These are phyloP conservation scores for Coniosporium apollinis DNA, from an alignment of 495 filamentous ascomycete genomes.

Conservation along the genomic window DNA sequence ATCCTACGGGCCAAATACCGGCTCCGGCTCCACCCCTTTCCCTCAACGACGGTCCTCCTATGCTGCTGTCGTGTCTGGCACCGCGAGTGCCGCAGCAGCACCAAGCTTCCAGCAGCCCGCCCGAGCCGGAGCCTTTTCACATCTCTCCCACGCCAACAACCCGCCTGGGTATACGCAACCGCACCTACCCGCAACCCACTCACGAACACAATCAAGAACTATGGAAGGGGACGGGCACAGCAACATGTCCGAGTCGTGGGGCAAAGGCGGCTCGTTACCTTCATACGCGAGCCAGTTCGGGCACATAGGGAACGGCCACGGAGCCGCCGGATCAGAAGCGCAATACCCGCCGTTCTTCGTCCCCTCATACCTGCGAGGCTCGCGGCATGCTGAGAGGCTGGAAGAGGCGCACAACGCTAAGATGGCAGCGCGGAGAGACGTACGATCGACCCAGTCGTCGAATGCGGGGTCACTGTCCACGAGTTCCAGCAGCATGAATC, in stretches of 20 bases:
- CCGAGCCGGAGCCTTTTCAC: slow-evolving; percentile 39
- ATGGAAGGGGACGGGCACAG: slow-evolving; percentile 23
- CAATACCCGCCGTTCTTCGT: slow-evolving; percentile 40
- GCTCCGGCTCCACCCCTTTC: too few relatives aligned
- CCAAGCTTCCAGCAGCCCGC: slow-evolving; percentile 26
- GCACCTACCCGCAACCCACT: slow-evolving; percentile 5
- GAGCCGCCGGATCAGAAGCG: not conserved
- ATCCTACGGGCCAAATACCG: too few relatives aligned
- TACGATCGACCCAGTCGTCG: slow-evolving; percentile 20
- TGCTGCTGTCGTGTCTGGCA: slow-evolving; percentile 64
- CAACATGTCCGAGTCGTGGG: slow-evolving; percentile 24
- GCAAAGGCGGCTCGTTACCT: slow-evolving; percentile 20
- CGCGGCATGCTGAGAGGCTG: slow-evolving; percentile 59
- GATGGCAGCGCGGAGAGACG: slow-evolving; percentile 34
- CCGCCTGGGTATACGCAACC: slow-evolving; percentile 7
- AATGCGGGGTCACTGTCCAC: slow-evolving; percentile 37
- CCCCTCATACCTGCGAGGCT: slow-evolving; percentile 65
- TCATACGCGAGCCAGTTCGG: slow-evolving; percentile 44
- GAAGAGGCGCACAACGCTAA: slow-evolving; percentile 51
- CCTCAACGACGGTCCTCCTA: slow-evolving; percentile 48
- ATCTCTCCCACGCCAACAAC: slow-evolving; percentile 39
- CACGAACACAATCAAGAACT: slow-evolving; percentile 22
- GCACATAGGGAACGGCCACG: slow-evolving; percentile 6
- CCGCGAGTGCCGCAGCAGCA: slow-evolving; percentile 24
- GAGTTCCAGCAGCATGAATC: slow-evolving; percentile 44